phyloP scores from a whole-genome alignment of 768 basidiomycete species.

The Kwoniella dejecticola region DNA sequence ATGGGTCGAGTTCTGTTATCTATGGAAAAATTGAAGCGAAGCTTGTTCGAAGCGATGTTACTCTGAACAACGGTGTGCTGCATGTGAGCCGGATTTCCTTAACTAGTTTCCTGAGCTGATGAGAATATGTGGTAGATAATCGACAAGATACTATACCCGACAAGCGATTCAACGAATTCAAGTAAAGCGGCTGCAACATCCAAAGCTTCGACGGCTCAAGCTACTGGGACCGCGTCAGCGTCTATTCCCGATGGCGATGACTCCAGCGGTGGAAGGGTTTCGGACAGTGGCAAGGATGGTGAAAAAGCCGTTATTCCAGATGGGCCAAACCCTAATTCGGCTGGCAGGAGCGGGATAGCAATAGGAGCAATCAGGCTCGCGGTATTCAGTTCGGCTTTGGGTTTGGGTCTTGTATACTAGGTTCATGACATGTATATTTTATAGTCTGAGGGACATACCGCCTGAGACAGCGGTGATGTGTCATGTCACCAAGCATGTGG shows the following conservation, averaged over 20 bases:
- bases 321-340: background rate
- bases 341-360: too few species aligned
- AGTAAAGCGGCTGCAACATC: background rate
- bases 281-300: background rate
- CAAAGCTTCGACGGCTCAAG: background rate
- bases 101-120: background rate
- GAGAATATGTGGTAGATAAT: conserved; percentile 29
- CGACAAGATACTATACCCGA: conserved; percentile 25
- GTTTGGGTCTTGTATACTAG: too few species aligned
- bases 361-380: too few species aligned
- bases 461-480: too few species aligned
- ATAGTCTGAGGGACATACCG: too few species aligned
- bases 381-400: too few species aligned
- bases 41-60: conserved; percentile 40
- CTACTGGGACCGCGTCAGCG: background rate
- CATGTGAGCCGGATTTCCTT: conserved; percentile 43
- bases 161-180: background rate
- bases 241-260: background rate
- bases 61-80: conserved; percentile 46
- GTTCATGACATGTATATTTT: too few species aligned
- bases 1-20: conserved; percentile 17
- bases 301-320: background rate
- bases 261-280: background rate
- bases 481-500: too few species aligned
- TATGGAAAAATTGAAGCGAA: conserved; percentile 25